Evolutionary conservation across 2,329 filamentous ascomycete species (phyloP).

Genomic region (Hymenoscyphus occultus): DNA sequence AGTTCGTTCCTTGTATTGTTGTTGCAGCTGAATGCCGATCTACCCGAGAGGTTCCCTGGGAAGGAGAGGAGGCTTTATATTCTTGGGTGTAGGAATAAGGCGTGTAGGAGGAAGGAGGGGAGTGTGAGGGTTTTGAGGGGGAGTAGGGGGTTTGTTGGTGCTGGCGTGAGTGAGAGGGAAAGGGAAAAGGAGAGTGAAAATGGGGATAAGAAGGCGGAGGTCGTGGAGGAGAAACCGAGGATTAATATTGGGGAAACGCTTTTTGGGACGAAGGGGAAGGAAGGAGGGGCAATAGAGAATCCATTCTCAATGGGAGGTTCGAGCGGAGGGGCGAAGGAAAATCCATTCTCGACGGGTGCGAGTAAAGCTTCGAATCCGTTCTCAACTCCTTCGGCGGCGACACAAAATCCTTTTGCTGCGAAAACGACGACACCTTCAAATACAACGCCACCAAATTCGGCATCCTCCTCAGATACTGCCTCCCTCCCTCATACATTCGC

Average conservation of each 20-base stretch:
- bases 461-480: constrained; percentile 10
- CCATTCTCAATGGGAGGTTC: constrained; percentile 66
- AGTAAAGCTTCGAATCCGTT: too few species aligned
- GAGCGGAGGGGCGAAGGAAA: constrained; percentile 37
- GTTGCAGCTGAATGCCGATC: constrained; percentile 85
- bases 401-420: constrained; percentile 37
- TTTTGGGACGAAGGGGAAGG: constrained; percentile 59
- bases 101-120: constrained; percentile 78
- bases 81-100: constrained; percentile 73
- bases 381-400: constrained; percentile 26
- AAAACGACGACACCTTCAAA: constrained; percentile 32
- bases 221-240: constrained; percentile 24
- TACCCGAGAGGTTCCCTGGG: constrained; percentile 80
- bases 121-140: constrained; percentile 75
- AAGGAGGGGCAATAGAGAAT: constrained; percentile 47
- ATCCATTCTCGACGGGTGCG: constrained; percentile 41
- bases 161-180: background rate
- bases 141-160: constrained; percentile 47
- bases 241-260: constrained; percentile 61
- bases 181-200: constrained; percentile 25
- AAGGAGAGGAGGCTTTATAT: constrained; percentile 88
- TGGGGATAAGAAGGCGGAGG: constrained; percentile 32
- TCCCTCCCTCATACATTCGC: constrained; percentile 63
- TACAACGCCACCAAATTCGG: constrained; percentile 28
- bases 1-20: constrained; percentile 79